A percentile compares a stretch with the other conserved stretches of the same genome.
Evolutionary conservation across 495 filamentous ascomycete species (phyloP).

Genomic region (Trichoderma erinaceum): DNA sequence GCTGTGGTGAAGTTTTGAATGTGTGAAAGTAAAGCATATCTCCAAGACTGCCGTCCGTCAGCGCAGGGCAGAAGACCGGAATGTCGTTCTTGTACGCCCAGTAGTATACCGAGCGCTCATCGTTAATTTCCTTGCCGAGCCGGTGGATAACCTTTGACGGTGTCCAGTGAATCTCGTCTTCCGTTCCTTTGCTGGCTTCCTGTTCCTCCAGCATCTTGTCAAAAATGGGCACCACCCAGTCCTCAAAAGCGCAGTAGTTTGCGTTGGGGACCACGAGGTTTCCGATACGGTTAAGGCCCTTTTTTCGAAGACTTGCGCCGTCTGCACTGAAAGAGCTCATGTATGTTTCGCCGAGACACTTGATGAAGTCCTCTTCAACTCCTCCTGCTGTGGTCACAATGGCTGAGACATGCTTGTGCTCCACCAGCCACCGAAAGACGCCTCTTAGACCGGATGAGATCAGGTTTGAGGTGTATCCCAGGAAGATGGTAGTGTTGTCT

Average conservation of each 20-base stretch:
- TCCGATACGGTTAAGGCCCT: slow-evolving; percentile 91
- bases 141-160: slow-evolving; percentile 81
- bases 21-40: slow-evolving; percentile 99
- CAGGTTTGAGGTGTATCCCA: slow-evolving; percentile 94
- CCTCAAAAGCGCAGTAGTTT: slow-evolving; percentile 96
- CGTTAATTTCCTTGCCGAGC: slow-evolving; percentile 84
- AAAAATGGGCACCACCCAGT: slow-evolving; percentile 91
- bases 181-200: slow-evolving; percentile 62
- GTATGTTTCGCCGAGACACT: slow-evolving; percentile 91
- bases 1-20: slow-evolving; percentile 71
- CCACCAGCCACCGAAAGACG: slow-evolving; percentile 83
- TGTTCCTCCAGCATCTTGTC: slow-evolving; percentile 90
- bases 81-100: slow-evolving; percentile 94
- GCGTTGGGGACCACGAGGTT: slow-evolving; percentile 94
- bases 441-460: slow-evolving; percentile 92
- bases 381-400: slow-evolving; percentile 97
- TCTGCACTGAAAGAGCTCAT: slow-evolving; percentile 72
- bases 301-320: slow-evolving; percentile 67
- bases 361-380: slow-evolving; percentile 96
- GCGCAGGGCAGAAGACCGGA: slow-evolving; percentile 90
- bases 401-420: slow-evolving; percentile 83
- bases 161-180: slow-evolving; percentile 78
- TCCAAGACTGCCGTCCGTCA: slow-evolving; percentile 89
- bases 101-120: slow-evolving; percentile 82
- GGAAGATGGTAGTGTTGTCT: slow-evolving; percentile 81